Evolutionary conservation across 1,284 basidiomycete species (phyloP).

Genomic region (Xerocomus minutiporus): DNA sequence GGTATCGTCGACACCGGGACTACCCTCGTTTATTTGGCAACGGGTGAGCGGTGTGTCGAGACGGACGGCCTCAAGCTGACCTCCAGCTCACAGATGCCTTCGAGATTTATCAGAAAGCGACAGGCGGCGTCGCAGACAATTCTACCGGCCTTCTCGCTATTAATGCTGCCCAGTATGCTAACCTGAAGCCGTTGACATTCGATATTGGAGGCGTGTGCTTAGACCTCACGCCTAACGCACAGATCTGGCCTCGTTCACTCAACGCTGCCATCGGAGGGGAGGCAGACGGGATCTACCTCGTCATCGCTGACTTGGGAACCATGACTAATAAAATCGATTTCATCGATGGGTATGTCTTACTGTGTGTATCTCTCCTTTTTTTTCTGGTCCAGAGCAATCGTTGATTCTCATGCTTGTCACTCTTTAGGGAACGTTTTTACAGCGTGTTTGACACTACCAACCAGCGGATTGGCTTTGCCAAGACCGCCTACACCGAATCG

Average conservation of each 20-base stretch:
- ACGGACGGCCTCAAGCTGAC: neutral
- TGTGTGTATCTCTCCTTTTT: conserved; percentile 11
- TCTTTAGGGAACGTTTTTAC: conserved; percentile 1
- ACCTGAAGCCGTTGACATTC: conserved; percentile 9
- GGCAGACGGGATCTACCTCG: no score
- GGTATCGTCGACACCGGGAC: conserved; percentile 53
- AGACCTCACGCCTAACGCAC: conserved; percentile 45
- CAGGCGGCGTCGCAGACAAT: conserved; percentile 46
- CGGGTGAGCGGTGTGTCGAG: conserved; percentile 23
- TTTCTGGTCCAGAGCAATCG: neutral
- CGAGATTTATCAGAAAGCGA: conserved; percentile 44
- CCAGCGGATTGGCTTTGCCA: neutral
- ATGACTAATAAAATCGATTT: conserved; percentile 28
- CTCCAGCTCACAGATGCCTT: conserved; percentile 42
- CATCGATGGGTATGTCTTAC: conserved; percentile 5
- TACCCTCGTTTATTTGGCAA: conserved; percentile 40
- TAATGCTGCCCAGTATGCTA: conserved; percentile 30
- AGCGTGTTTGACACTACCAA: conserved; percentile 2
- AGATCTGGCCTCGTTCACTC: conserved; percentile 40
- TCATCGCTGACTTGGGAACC: conserved; percentile 7
- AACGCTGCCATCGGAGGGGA: no score
- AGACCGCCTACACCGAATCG: neutral
- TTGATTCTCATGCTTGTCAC: no score
- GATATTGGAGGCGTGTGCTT: conserved; percentile 33
- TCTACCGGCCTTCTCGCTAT: conserved; percentile 42